Percentiles rank a stretch among this genome's conserved stretches.
These are phyloP conservation scores for Suhomyces kunorum DNA, from an alignment of 1,139 yeast genomes.

Conservation along the genomic window DNA sequence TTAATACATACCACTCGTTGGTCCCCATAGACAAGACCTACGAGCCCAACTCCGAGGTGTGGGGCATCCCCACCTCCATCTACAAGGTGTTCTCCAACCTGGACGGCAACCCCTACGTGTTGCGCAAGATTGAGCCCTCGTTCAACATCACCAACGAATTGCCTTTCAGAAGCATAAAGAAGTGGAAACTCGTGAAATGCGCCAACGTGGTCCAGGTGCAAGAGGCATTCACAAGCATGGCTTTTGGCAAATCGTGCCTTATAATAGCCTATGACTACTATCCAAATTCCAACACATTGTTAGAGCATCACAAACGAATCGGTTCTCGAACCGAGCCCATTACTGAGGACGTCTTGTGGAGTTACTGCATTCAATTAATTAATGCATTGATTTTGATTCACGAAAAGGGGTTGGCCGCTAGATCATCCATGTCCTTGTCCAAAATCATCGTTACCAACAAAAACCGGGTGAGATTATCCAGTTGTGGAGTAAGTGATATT, in stretches of 20 bases:
- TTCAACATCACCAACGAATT: constrained; percentile 55
- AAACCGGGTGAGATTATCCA: constrained; percentile 68
- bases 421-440: constrained; percentile 59
- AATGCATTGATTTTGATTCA: constrained; percentile 70
- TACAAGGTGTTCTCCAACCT: constrained; percentile 79
- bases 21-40: constrained; percentile 75
- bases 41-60: constrained; percentile 55
- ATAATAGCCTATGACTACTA: constrained; percentile 57
- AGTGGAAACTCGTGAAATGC: constrained; percentile 54
- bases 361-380: constrained; percentile 69
- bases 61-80: constrained; percentile 62
- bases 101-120: constrained; percentile 77
- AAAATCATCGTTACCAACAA: constrained; percentile 73
- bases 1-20: constrained; percentile 82
- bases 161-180: constrained; percentile 41
- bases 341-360: constrained; percentile 73
- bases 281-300: constrained; percentile 62
- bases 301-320: constrained; percentile 42
- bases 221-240: constrained; percentile 86
- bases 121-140: constrained; percentile 64
- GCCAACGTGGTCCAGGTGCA: constrained; percentile 67
- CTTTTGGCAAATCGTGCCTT: constrained; percentile 70
- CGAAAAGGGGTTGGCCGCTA: constrained; percentile 58
- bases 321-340: constrained; percentile 45
- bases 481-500: constrained; percentile 74